Evolutionary conservation across 441 rosid species (phyloP).

Genomic region (Eugenia klotzschiana): DNA sequence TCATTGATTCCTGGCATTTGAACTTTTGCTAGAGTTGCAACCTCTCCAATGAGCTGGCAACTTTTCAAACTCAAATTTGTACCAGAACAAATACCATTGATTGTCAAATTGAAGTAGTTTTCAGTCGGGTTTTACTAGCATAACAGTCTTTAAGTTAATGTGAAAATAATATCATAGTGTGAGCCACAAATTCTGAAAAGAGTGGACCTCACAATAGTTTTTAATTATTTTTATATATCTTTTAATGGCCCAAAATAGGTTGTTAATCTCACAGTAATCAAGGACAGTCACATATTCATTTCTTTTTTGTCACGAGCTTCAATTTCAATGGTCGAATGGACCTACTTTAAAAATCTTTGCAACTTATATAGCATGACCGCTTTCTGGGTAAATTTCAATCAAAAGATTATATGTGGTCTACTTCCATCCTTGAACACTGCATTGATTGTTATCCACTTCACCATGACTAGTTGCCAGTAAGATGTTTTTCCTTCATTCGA

Average conservation of each 20-base stretch:
- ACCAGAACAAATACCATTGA: neutral
- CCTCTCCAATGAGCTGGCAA: neutral
- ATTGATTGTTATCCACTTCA: neutral
- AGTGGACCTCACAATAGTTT: too few relatives aligned
- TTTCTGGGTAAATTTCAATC: neutral
- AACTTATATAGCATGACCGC: neutral
- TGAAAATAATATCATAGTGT: too few relatives aligned
- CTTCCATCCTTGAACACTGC: neutral
- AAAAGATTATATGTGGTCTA: neutral
- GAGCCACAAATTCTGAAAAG: too few relatives aligned
- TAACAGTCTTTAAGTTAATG: too few relatives aligned
- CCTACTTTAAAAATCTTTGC: neutral
- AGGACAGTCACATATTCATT: too few relatives aligned
- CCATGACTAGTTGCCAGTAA: neutral
- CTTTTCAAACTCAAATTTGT: neutral
- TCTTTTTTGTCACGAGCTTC: neutral
- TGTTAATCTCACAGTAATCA: too few relatives aligned
- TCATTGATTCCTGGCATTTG: neutral
- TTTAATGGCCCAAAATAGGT: too few relatives aligned
- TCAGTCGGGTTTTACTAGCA: neutral
- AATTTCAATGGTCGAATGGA: neutral
- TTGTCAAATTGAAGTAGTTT: neutral
- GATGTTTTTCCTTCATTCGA: neutral
- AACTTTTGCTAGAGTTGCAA: neutral
- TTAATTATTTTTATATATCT: too few relatives aligned